phyloP scores from a whole-genome alignment of 2,329 filamentous ascomycete species.

The Claviceps maximensis region DNA sequence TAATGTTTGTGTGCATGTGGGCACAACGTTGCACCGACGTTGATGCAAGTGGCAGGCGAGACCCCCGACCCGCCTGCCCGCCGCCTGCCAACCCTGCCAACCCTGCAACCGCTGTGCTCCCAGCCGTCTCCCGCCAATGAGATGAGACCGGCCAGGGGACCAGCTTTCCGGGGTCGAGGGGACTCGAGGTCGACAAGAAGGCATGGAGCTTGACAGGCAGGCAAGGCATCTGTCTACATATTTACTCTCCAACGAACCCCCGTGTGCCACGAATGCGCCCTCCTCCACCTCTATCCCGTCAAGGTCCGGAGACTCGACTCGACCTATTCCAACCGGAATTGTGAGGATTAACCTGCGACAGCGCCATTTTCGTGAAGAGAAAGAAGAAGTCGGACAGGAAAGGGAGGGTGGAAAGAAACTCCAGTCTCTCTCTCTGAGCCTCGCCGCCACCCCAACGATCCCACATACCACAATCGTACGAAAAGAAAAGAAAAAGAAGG shows the following conservation, averaged over 20 bases:
- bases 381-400: background rate
- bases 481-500: background rate
- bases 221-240: no score
- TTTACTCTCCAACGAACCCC: no score
- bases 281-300: no score
- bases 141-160: background rate
- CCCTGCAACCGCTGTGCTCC: background rate
- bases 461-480: background rate
- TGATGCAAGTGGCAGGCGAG: background rate
- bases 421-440: no score
- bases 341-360: background rate
- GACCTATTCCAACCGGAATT: background rate
- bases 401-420: background rate
- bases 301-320: background rate
- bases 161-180: background rate
- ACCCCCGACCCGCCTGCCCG: background rate
- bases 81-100: background rate
- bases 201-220: no score
- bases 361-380: background rate
- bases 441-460: background rate
- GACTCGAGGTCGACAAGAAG: background rate
- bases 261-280: background rate
- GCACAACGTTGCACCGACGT: no score
- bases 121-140: background rate
- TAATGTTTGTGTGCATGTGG: background rate